A percentile compares a stretch with the other conserved stretches of the same genome.
These are phyloP conservation scores for Gleditsia sinensis DNA, from an alignment of 306 rosid genomes.

Conservation along the genomic window DNA sequence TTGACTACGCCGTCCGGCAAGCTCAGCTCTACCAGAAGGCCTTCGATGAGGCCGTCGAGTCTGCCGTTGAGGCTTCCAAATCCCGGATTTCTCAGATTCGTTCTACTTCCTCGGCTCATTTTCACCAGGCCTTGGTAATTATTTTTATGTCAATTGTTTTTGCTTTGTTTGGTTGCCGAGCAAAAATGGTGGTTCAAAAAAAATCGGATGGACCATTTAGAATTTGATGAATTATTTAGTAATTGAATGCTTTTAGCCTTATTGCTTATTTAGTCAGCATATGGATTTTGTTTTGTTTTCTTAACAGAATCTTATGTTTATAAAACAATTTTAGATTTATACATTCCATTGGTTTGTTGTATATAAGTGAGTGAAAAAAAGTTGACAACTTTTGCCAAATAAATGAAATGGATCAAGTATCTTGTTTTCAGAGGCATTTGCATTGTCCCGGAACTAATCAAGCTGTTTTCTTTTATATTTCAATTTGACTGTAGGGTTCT, in stretches of 20 bases:
- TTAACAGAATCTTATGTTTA: not conserved
- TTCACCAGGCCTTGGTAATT: slow-evolving; percentile 61
- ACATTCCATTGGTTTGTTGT: not conserved
- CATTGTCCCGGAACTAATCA: slow-evolving; percentile 8
- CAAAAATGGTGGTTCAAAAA: not conserved
- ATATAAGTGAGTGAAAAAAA: not conserved
- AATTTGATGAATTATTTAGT: slow-evolving; percentile 16
- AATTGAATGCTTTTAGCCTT: not conserved
- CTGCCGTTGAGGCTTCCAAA: slow-evolving; percentile 61
- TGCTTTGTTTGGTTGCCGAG: not conserved
- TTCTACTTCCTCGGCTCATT: slow-evolving; percentile 73
- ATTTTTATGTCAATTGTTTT: not conserved
- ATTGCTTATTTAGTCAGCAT: not conserved
- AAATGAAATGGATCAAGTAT: not conserved
- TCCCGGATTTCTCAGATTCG: slow-evolving; percentile 73
- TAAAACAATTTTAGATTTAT: not conserved
- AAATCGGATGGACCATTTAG: not conserved
- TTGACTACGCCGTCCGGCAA: slow-evolving; percentile 68
- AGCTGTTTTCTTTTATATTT: slow-evolving; percentile 1
- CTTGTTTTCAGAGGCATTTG: not conserved
- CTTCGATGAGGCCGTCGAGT: slow-evolving; percentile 54
- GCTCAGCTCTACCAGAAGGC: slow-evolving; percentile 62
- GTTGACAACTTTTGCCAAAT: not conserved
- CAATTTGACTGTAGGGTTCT: slow-evolving; percentile 49
- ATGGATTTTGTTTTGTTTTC: not conserved